Conservation (phyloP, 2,329 filamentous ascomycete species). For the Apiospora pterosperma region DNA sequence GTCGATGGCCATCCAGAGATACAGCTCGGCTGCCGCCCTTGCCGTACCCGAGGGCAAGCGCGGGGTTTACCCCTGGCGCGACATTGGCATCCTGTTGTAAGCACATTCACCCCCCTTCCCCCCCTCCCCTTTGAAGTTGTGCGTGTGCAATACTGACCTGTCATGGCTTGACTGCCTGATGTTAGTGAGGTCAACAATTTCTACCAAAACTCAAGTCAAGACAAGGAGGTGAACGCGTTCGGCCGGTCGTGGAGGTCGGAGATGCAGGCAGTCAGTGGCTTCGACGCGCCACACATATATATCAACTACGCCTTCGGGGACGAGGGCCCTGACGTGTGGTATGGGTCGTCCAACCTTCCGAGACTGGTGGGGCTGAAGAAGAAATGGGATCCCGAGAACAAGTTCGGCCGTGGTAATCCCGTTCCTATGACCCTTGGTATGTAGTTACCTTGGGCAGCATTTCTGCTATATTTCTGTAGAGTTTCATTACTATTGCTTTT, state of each 20-base stretch:
- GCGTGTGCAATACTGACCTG: no score
- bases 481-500: no score
- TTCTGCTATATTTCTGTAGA: no score
- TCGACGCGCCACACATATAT: background rate
- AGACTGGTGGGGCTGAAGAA: background rate
- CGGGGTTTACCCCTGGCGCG: background rate
- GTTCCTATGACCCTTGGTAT: no score
- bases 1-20: background rate
- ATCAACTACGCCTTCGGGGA: background rate
- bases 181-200: background rate
- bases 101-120: background rate
- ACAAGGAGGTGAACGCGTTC: background rate
- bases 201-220: background rate
- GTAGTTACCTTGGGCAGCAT: no score
- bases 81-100: background rate
- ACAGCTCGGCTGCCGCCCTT: background rate
- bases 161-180: background rate
- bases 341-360: background rate
- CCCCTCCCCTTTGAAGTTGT: no score
- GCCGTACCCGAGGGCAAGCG: background rate
- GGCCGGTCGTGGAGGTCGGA: background rate
- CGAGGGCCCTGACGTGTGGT: background rate
- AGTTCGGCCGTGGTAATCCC: background rate
- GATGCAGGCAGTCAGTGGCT: background rate
- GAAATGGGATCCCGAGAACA: background rate